Percentiles rank a stretch among this genome's conserved stretches.
These are phyloP conservation scores for Clitoria ternatea DNA, from an alignment of 306 rosid species.

Conservation along the genomic window DNA sequence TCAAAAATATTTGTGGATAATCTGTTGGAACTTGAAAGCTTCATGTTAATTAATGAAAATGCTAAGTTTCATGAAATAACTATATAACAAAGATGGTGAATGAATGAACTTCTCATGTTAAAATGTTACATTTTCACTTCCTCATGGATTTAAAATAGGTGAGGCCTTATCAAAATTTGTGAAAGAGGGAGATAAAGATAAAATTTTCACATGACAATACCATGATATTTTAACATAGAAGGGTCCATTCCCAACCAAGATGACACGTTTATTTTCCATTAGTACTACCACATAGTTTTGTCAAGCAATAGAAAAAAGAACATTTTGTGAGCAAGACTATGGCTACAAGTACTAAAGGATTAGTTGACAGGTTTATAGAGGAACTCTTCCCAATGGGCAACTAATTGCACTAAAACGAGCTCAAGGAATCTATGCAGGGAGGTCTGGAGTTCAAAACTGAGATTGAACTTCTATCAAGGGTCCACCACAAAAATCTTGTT, in stretches of 20 bases:
- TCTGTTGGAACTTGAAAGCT: not conserved
- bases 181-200: not conserved
- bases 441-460: slow-evolving; percentile 65
- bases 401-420: slow-evolving; percentile 65
- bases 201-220: not conserved
- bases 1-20: not conserved
- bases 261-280: not conserved
- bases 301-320: not conserved
- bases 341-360: not conserved
- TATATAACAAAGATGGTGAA: not conserved
- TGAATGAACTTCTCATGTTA: not conserved
- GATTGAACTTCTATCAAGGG: slow-evolving; percentile 84
- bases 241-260: not conserved
- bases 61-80: not conserved
- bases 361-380: slow-evolving; percentile 55
- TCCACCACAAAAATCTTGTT: slow-evolving; percentile 79
- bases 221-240: not conserved
- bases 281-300: not conserved
- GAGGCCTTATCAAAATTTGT: not conserved
- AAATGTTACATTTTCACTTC: not conserved
- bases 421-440: slow-evolving; percentile 58
- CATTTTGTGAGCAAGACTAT: not conserved
- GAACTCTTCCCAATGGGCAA: slow-evolving; percentile 54
- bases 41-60: not conserved
- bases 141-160: not conserved